Evolutionary conservation across 2,329 filamentous ascomycete genomes (phyloP), one percentile per base, ranked within the genome.

Genomic region (Cercospora zeina): DNA sequence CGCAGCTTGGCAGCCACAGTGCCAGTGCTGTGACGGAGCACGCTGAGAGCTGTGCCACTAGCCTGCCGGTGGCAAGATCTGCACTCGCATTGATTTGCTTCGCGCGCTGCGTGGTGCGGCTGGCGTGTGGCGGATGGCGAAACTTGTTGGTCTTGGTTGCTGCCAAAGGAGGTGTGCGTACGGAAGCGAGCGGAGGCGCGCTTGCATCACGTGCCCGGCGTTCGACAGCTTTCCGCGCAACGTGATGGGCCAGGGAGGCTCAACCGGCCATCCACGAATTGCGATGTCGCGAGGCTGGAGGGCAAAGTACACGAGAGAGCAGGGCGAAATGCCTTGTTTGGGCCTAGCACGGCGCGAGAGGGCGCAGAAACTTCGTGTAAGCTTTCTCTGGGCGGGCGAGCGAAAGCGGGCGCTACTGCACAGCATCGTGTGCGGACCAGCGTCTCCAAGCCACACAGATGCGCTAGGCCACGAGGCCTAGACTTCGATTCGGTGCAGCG

Each of bases 381-480:
- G 63, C 49, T 65, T 61, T 34, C n/a, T 42, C 39, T 47, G 47
- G 39, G 49, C 50, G 33, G 31, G 58, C 36, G 19, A 56, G 59
- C 61, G 54, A 53, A 58, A 19, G 21, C 31, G 14, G 13, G 19
- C 37, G 56, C 65, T 65, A 67, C 55, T 67, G 65, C 65, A 65
- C 65, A 62, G 65, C 61, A 67, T 67, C 65, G 63, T 66, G 49
- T 61, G 58, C 55, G 53, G 61, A 56, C 53, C 62, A 62, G 53
- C 37, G 3, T 16, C 30, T 55, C 45, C 47, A 54, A 62, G 55
- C 53, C 56, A 62, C 62, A 53, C 47, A 50, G 37, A 54, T 37
- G 55, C 62, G 62, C 62, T 37, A 65, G 65, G 65, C 65, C 65
- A 62, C 65, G 65, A 62, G 65, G 63, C 54, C 63, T 59, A 54